Evolutionary conservation across 805 yeast species (phyloP), one percentile per base, ranked within the genome.

Genomic region (Pichia gijzeniarum): DNA sequence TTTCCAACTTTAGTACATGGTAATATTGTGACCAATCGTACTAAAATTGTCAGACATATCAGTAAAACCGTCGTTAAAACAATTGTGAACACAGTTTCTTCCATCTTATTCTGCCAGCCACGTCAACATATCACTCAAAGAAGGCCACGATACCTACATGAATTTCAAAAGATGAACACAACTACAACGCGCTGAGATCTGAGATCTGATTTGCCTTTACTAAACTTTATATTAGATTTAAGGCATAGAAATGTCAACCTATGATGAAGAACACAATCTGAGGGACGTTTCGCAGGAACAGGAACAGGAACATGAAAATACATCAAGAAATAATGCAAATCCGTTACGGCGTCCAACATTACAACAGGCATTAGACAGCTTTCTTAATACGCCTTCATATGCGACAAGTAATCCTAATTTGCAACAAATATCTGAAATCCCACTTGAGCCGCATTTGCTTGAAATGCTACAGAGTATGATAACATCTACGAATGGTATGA

Each of bases 51-150:
- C 5, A 44, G 40, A 1, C 47, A 27, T 3, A 53, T 13, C 18
- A 59, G 48, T 3, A 55, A 1, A 2, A 35, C 9, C 1, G 52
- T 39, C 5, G 51, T 43, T 9, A 45, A 22, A 2, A 53, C 19
- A 0, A 25, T 25, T 6, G 64, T 57, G 32, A 60, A 60, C 3
- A 28, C 22, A 8, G 39, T 18, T 51, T 66, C 59, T 51, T 49
- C 28, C 61, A 57, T 57, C 3, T 10, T 33, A 42, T 30, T 25
- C 28, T 25, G 10, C 10, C 9, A 25, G 10, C 10, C 10, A 6
- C 28, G 6, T 10, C 10, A 25, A 25, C 28, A 6, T 25, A 25
- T 25, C 6, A 7, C 10, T 25, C 28, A 25, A 25, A 25, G 28
- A 25, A n/a, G n/a, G n/a, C n/a, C n/a, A n/a, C n/a, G n/a, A n/a